Percentiles rank a stretch among this genome's conserved stretches.
These are phyloP conservation scores for Gaeumannomyces sp. DNA, from an alignment of 2,329 filamentous ascomycete species.

Conservation along the genomic window DNA sequence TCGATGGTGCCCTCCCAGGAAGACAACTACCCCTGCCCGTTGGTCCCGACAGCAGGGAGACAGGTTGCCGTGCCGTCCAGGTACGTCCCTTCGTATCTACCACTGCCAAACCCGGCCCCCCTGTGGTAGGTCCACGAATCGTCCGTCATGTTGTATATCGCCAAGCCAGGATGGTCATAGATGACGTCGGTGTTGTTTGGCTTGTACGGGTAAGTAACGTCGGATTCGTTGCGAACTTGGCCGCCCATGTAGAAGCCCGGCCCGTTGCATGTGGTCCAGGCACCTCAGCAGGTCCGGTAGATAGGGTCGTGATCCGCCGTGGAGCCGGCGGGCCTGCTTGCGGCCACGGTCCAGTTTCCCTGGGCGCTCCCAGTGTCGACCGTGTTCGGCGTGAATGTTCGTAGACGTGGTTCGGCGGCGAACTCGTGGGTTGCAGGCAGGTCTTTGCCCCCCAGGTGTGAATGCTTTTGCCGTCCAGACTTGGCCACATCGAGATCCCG, in stretches of 20 bases:
- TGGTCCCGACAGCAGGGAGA: background rate
- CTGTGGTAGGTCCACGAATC: background rate
- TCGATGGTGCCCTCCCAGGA: background rate
- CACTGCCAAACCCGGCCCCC: background rate
- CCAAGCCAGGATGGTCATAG: background rate
- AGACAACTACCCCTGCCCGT: background rate
- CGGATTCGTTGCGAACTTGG: background rate
- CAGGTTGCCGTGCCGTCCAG: background rate
- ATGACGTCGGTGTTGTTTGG: background rate
- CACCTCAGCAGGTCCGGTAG: background rate
- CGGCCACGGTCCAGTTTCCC: background rate
- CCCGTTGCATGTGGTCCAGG: background rate
- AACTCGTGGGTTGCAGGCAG: background rate
- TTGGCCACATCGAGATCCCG: background rate
- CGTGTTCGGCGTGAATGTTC: background rate
- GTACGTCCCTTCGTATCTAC: background rate
- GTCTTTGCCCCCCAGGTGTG: background rate
- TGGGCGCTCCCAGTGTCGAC: background rate
- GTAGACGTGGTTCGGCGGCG: background rate
- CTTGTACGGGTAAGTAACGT: background rate
- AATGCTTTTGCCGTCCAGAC: background rate
- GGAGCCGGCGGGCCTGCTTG: background rate
- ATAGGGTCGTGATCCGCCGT: background rate
- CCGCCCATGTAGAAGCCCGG: background rate
- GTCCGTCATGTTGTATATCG: slow-evolving; percentile 4